These are phyloP conservation scores for Lachnellula arida DNA, from an alignment of 2,329 filamentous ascomycete species.

Conservation along the genomic window DNA sequence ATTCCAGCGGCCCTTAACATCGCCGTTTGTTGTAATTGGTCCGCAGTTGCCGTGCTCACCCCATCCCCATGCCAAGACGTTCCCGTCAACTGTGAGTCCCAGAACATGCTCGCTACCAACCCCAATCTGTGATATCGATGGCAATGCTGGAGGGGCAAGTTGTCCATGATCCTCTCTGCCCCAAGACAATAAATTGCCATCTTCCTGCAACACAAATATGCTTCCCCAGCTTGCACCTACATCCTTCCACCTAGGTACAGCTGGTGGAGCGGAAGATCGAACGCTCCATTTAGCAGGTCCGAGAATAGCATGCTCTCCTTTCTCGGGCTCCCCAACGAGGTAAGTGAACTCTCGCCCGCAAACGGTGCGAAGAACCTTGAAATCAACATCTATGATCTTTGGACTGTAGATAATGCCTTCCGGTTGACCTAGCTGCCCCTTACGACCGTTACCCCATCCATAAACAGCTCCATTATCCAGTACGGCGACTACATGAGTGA, in stretches of 20 bases:
- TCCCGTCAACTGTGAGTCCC: slow-evolving; percentile 58
- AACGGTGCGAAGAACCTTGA: slow-evolving; percentile 60
- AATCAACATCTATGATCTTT: slow-evolving; percentile 52
- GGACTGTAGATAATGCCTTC: slow-evolving; percentile 53
- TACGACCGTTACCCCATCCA: slow-evolving; percentile 84
- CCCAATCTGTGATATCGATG: slow-evolving; percentile 58
- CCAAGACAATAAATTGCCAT: slow-evolving; percentile 65
- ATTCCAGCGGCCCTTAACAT: slow-evolving; percentile 67
- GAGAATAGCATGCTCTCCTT: slow-evolving; percentile 61
- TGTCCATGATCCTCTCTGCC: slow-evolving; percentile 85
- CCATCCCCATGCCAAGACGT: slow-evolving; percentile 89
- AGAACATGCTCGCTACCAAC: slow-evolving; percentile 89
- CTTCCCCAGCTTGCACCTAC: slow-evolving; percentile 79
- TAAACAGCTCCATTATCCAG: slow-evolving; percentile 72
- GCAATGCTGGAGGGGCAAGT: slow-evolving; percentile 59
- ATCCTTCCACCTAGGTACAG: slow-evolving; percentile 56
- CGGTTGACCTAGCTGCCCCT: slow-evolving; percentile 72
- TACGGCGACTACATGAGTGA: slow-evolving; percentile 73
- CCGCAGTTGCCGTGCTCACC: slow-evolving; percentile 98
- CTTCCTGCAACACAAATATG: slow-evolving; percentile 62
- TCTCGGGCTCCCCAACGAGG: slow-evolving; percentile 51
- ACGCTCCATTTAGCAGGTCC: slow-evolving; percentile 73
- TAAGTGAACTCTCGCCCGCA: slow-evolving; percentile 87
- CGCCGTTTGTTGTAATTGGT: slow-evolving; percentile 54
- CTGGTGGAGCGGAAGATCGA: slow-evolving; percentile 50